These are phyloP conservation scores for Kodamaea nitidulidarum DNA, from an alignment of 805 yeast species.

Conservation along the genomic window DNA sequence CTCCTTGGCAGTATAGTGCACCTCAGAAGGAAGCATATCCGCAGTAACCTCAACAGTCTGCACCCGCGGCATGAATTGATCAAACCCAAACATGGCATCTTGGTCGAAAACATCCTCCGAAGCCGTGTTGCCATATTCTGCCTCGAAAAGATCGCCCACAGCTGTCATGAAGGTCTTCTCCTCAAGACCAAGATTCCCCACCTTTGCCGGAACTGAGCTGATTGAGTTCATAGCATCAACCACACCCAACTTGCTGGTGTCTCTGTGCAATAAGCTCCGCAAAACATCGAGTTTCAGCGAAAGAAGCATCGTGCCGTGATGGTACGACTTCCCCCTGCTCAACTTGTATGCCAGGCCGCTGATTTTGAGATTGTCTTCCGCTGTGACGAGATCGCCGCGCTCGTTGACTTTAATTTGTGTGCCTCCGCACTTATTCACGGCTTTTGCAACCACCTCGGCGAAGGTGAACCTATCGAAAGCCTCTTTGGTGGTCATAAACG, in stretches of 20 bases:
- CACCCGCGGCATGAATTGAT: slow-evolving; percentile 21
- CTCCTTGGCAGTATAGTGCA: slow-evolving; percentile 35
- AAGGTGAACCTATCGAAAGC: slow-evolving; percentile 60
- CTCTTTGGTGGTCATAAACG: slow-evolving; percentile 67
- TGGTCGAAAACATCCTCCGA: slow-evolving; percentile 17
- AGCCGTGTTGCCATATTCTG: too few relatives aligned
- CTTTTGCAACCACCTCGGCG: slow-evolving; percentile 39
- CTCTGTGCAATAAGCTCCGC: slow-evolving; percentile 53
- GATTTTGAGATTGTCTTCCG: slow-evolving; percentile 48
- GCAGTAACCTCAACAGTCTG: slow-evolving; percentile 20
- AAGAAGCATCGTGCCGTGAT: slow-evolving; percentile 94
- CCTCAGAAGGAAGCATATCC: slow-evolving; percentile 33
- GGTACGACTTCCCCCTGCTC: slow-evolving; percentile 76
- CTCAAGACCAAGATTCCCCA: slow-evolving; percentile 55
- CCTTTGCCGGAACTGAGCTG: slow-evolving; percentile 77
- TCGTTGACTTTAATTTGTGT: slow-evolving; percentile 50
- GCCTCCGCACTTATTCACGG: slow-evolving; percentile 21
- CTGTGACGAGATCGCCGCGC: slow-evolving; percentile 74
- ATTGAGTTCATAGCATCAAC: slow-evolving; percentile 53
- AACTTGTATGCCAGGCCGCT: slow-evolving; percentile 93
- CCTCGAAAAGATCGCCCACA: slow-evolving; percentile 39
- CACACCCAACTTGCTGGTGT: slow-evolving; percentile 32
- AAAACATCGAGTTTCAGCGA: slow-evolving; percentile 59
- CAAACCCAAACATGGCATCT: slow-evolving; percentile 31
- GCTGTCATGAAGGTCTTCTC: slow-evolving; percentile 43